These are phyloP conservation scores for Atkinsonella texensis DNA, from an alignment of 2,329 filamentous ascomycete species.

Conservation along the genomic window DNA sequence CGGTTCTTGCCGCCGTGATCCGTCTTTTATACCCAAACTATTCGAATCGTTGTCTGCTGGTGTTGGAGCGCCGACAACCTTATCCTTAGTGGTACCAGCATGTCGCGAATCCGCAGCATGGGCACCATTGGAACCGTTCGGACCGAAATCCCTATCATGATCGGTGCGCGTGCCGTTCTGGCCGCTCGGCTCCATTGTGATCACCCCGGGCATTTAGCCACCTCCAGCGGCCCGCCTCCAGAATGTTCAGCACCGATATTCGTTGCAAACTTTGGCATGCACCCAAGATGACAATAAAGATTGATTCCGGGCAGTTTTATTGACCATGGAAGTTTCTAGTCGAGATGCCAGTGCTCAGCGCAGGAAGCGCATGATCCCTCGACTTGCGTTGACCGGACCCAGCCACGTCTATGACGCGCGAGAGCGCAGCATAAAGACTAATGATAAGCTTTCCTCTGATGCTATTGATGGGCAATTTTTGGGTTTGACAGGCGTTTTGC, in stretches of 20 bases:
- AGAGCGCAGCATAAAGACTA: background rate
- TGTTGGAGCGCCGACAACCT: conserved; percentile 10
- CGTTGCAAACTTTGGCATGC: background rate
- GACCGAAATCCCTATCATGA: conserved; percentile 37
- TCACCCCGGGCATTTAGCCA: conserved; percentile 36
- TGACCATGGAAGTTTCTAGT: background rate
- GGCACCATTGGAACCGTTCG: conserved; percentile 33
- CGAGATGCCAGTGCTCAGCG: conserved; percentile 4
- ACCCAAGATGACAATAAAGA: background rate
- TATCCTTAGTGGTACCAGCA: conserved; percentile 21
- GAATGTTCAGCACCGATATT: background rate
- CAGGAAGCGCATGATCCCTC: conserved; percentile 5
- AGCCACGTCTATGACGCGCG: background rate
- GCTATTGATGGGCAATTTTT: background rate
- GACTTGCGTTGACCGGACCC: background rate
- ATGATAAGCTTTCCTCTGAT: background rate
- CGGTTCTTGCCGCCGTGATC: background rate
- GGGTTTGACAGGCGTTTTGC: background rate
- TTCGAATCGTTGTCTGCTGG: conserved; percentile 4
- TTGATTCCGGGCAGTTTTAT: background rate
- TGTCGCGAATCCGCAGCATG: conserved; percentile 12
- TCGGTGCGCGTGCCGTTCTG: conserved; percentile 42
- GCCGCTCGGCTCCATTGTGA: conserved; percentile 44
- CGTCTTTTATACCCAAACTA: conserved; percentile 17
- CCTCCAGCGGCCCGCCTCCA: conserved; percentile 5